These are phyloP conservation scores for Paramecium primaurelia DNA, from an alignment of 73 alveolate species.

Conservation along the genomic window DNA sequence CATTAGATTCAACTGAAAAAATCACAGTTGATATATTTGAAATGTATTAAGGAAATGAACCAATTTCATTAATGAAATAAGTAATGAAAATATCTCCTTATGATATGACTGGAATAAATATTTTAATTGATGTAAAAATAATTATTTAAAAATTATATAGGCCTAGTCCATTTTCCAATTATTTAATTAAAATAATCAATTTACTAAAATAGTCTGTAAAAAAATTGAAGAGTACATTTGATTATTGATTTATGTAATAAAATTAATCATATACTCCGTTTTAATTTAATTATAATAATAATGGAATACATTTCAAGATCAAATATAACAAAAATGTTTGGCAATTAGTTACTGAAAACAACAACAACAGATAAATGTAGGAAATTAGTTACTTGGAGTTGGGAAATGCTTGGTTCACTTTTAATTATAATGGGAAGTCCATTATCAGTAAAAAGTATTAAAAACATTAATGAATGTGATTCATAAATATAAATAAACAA, in stretches of 20 bases:
- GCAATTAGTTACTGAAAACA: background rate
- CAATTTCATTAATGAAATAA: background rate
- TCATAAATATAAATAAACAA: no score
- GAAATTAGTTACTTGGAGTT: conserved; percentile 26
- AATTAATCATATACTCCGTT: background rate
- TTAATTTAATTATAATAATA: background rate
- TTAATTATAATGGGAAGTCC: conserved; percentile 10
- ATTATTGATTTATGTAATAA: background rate
- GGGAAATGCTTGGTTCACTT: conserved; percentile 36
- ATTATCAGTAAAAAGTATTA: background rate
- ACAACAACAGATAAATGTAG: background rate
- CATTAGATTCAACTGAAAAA: background rate
- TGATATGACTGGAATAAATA: background rate
- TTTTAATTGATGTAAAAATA: background rate
- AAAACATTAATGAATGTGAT: background rate
- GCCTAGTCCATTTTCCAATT: background rate
- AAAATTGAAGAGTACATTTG: background rate
- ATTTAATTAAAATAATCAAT: background rate
- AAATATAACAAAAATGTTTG: background rate
- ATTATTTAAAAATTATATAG: background rate
- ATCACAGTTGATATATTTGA: background rate
- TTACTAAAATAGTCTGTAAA: background rate
- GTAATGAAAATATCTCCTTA: background rate
- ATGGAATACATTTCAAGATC: background rate
- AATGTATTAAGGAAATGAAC: background rate